Evolutionary conservation across 2,329 filamentous ascomycete genomes (phyloP).

Genomic region (Cladophialophora psammophila): DNA sequence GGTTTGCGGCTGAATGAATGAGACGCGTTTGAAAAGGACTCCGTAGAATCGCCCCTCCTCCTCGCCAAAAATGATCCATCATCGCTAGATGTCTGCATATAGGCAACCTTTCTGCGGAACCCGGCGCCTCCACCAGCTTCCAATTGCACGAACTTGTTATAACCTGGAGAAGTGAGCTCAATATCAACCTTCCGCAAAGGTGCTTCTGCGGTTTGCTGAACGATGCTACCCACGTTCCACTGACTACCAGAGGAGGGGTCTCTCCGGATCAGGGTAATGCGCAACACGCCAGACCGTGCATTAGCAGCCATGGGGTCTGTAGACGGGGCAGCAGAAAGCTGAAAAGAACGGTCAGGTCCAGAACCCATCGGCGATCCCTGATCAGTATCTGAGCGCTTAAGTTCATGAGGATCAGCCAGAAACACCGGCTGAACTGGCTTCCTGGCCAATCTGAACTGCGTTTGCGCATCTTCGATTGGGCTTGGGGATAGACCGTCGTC

Average conservation of each 20-base stretch:
- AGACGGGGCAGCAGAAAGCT: background rate
- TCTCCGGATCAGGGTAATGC: slow-evolving; percentile 72
- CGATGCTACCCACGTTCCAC: slow-evolving; percentile 76
- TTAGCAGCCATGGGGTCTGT: background rate
- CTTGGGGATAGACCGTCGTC: slow-evolving; percentile 3
- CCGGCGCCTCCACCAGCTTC: slow-evolving; percentile 31
- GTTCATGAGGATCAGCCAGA: background rate
- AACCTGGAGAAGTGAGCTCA: slow-evolving; percentile 66
- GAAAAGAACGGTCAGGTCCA: background rate
- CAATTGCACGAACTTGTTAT: slow-evolving; percentile 61
- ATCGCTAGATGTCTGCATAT: slow-evolving; percentile 25
- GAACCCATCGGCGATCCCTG: background rate
- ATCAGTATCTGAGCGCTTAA: background rate
- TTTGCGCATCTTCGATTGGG: slow-evolving; percentile 14
- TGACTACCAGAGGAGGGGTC: slow-evolving; percentile 73
- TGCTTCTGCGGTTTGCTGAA: slow-evolving; percentile 46
- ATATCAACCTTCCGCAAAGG: slow-evolving; percentile 52
- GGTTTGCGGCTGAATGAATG: slow-evolving; percentile 22
- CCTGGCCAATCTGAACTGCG: slow-evolving; percentile 24
- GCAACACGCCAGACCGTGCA: slow-evolving; percentile 2
- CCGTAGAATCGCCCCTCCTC: slow-evolving; percentile 29
- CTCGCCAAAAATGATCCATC: slow-evolving; percentile 11
- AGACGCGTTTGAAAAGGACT: slow-evolving; percentile 17
- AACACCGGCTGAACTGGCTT: slow-evolving; percentile 27
- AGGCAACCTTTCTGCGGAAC: slow-evolving; percentile 28